These are phyloP conservation scores for Epichloe brachyelytri DNA, from an alignment of 2,329 filamentous ascomycete species.

Conservation along the genomic window DNA sequence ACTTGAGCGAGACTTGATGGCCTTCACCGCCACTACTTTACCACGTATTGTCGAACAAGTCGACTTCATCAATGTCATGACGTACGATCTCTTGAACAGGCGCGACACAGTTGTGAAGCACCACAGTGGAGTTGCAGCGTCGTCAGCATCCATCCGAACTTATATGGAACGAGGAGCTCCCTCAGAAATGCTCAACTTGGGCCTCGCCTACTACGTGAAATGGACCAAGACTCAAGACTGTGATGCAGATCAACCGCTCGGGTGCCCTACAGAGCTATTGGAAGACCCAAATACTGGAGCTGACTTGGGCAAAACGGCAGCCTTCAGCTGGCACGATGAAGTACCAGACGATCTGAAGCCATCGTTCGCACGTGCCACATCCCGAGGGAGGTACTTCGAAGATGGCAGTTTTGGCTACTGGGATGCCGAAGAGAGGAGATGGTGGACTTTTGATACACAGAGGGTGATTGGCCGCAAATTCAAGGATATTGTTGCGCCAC, in stretches of 20 bases:
- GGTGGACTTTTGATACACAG: slow-evolving; percentile 64
- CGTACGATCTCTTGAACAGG: slow-evolving; percentile 59
- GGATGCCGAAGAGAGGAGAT: slow-evolving; percentile 44
- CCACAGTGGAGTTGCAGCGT: slow-evolving; percentile 48
- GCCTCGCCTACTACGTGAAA: slow-evolving; percentile 56
- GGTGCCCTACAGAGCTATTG: slow-evolving; percentile 41
- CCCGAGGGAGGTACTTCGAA: slow-evolving; percentile 32
- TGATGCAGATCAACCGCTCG: slow-evolving; percentile 30
- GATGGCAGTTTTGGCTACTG: slow-evolving; percentile 63
- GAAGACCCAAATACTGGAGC: slow-evolving; percentile 45
- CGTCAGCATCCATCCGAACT: slow-evolving; percentile 39
- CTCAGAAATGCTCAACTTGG: slow-evolving; percentile 43
- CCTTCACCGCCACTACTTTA: slow-evolving; percentile 45
- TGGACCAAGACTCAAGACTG: slow-evolving; percentile 42
- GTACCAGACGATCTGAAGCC: slow-evolving; percentile 37
- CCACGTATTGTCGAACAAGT: slow-evolving; percentile 45
- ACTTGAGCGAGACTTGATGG: slow-evolving; percentile 51
- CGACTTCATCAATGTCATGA: slow-evolving; percentile 58
- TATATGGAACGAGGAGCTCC: slow-evolving; percentile 45
- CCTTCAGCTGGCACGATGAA: slow-evolving; percentile 47
- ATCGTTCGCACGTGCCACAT: slow-evolving; percentile 45
- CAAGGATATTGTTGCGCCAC: slow-evolving; percentile 39
- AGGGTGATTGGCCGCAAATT: slow-evolving; percentile 50
- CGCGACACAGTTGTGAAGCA: slow-evolving; percentile 51
- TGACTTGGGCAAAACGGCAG: slow-evolving; percentile 44